Evolutionary conservation across 768 basidiomycete genomes (phyloP), one percentile per base, ranked within the genome.

Genomic region (Lenzites betulinus): DNA sequence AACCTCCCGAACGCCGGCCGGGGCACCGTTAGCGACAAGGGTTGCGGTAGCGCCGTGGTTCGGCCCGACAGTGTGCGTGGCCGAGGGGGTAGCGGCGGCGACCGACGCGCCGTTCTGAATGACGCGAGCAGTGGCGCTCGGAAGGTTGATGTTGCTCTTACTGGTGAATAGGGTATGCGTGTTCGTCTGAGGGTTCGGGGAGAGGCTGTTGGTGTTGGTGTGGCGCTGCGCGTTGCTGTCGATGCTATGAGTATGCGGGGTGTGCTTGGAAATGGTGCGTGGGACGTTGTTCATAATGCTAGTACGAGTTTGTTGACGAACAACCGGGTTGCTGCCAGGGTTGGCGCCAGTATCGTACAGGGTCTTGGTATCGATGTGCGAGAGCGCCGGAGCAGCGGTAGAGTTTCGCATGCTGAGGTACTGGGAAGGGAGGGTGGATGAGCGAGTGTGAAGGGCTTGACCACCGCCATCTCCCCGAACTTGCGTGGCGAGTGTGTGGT

Each of bases 361-460:
- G 25, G 38, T 59, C 16, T 4, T 49, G 57, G 18, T 7, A 3
- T 51, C 30, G 25, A 7, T 33, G 11, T 33, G 35, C 46, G 43
- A 25, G n/a, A 20, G 36, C 1, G 46, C 4, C 26, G n/a, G 15
- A 47, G 12, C 41, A 35, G 49, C 36, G 35, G 26, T 42, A 15
- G 18, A 58, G 57, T 18, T 47, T 30, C 41, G 12, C 26, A 51
- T 15, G 30, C 25, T 49, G 50, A 64, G 41, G 44, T 71, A 67
- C 41, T 69, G 68, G 26, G 65, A 65, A 3, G 70, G 70, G n/a
- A 67, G 54, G 0, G 70, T 71, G 3, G 70, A 66, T 20, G 70
- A 67, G 23, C 70, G 64, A 18, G 59, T 59, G 44, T 67, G 70
- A 12, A 58, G 16, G 16, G 57, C 54, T 44, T 66, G 67, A 6